Base-by-base conservation (phyloP, 139 green algal genomes). In the Astrephomene gubernaculifera region DNA sequence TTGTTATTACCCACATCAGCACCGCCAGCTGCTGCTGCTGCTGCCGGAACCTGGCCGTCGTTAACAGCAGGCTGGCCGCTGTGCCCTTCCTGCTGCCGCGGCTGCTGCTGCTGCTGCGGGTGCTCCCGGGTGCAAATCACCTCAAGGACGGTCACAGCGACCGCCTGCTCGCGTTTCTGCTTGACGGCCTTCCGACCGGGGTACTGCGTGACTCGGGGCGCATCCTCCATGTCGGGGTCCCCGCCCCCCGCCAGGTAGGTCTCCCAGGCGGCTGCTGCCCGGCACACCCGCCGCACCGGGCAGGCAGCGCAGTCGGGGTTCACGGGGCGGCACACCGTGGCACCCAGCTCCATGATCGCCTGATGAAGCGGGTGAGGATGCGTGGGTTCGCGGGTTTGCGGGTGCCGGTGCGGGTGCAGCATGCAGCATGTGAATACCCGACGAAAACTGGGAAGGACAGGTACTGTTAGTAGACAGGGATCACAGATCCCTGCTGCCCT, bases 311-410 rank as follows among this genome's bases (percentile, higher is more conserved):
- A 99, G 60, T 83, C 38, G 1, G 97, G 89, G 35, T 91, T 88
- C 41, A 87, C 88, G 17, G 94, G 93, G 24, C 92, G 90, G 90
- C 97, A 99, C 8, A 98, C 87, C 0, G 91, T 96, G 22, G 97
- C 96, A 0, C 97, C 97, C 31, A 99, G 93, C 94, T 99, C 97
- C 97, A 99, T 99, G 76, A 99, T 84, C 29, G 96, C 96, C 95
- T 97, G 89, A 0, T 8, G 29, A 6, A 1, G 61, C 4, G 0
- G 27, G 29, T 38, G n/a, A 9, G 61, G 17, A 6, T 38, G 61
- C n/a, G n/a, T n/a, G n/a, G n/a, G n/a, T n/a, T n/a, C n/a, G n/a
- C n/a, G n/a, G n/a, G n/a, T n/a, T n/a, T n/a, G n/a, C n/a, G n/a
- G n/a, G n/a, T n/a, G n/a, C n/a, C n/a, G n/a, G n/a, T n/a, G n/a